Base-by-base conservation (phyloP, 2,329 filamentous ascomycete genomes). In the Byssothecium circinans region DNA sequence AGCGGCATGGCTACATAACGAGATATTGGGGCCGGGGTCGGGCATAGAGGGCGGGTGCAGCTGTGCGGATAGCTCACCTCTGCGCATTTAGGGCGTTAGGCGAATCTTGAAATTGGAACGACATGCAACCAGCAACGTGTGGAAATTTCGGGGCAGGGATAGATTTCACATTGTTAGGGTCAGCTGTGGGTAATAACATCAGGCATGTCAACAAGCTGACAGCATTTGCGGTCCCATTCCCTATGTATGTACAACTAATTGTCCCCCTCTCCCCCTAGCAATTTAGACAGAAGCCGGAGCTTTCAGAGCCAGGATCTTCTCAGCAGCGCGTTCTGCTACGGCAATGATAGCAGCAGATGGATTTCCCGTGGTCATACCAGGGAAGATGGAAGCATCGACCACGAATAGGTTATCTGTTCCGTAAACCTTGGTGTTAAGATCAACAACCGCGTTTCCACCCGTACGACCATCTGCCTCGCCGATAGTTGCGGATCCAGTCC, bases 401-500 rank as follows among this genome's bases (percentile, higher is more conserved):
- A 75, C 71, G 38, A 74, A 67, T 17, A 75, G 52, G 12, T 73
- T 73, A 20, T 65, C 52, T 2, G 72, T 71, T 1, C 62, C 64
- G 63, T 76, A 58, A 1, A 79, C 76, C 23, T 74, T 71, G 34
- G 77, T 76, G 52, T 74, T 69, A 12, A 74, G 73, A 53, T 79
- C 76, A 1, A 79, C 70, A 2, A 78, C 76, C 0, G 75, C 68
- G 17, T 66, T 68, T 4, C 71, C 69, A 25, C 61, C 59, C 8
- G 51, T 48, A 15, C 72, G 64, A 18, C 61, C 59, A 39, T 67
- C 67, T 45, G 71, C 69, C 5, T 56, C 51, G 20, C 71, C 70
- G 54, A 74, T 73, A 43, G 83, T 85, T 49, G 77, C 77, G 0
- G 81, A 83, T 17, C 81, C 72, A 39, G 67, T 64, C 72, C 72